These are phyloP conservation scores for Camellia oleifera DNA, from an alignment of 179 eudicot genomes.

Conservation along the genomic window DNA sequence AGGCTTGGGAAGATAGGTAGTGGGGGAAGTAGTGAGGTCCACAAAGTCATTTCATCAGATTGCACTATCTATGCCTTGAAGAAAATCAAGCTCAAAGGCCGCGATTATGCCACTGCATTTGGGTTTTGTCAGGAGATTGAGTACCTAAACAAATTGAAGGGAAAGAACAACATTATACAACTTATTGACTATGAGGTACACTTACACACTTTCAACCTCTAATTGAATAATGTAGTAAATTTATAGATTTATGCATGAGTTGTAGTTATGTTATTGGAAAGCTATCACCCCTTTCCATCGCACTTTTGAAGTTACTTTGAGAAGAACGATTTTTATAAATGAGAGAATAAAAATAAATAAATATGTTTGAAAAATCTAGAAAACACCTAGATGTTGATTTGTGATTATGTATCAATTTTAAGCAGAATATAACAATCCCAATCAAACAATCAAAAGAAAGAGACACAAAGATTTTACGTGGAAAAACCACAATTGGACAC, in stretches of 20 bases:
- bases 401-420: too few relatives aligned
- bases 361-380: too few relatives aligned
- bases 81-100: conserved; percentile 94
- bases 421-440: too few relatives aligned
- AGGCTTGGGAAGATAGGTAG: conserved; percentile 99
- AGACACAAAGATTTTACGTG: too few relatives aligned
- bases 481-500: too few relatives aligned
- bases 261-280: neutral
- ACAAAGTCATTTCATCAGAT: conserved; percentile 93
- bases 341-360: neutral
- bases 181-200: conserved; percentile 94
- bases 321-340: neutral
- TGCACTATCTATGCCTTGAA: conserved; percentile 89
- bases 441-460: too few relatives aligned
- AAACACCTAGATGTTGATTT: too few relatives aligned
- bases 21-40: conserved; percentile 99
- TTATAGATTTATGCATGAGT: neutral
- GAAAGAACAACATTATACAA: conserved; percentile 85
- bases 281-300: neutral
- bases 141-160: conserved; percentile 79
- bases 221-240: neutral
- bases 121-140: conserved; percentile 96
- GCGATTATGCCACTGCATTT: conserved; percentile 91
- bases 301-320: neutral
- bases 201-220: conserved; percentile 28